Percentiles rank a stretch among this genome's conserved stretches.
Evolutionary conservation across 2,329 filamentous ascomycete species (phyloP).

Genomic region (Alternaria rosae): DNA sequence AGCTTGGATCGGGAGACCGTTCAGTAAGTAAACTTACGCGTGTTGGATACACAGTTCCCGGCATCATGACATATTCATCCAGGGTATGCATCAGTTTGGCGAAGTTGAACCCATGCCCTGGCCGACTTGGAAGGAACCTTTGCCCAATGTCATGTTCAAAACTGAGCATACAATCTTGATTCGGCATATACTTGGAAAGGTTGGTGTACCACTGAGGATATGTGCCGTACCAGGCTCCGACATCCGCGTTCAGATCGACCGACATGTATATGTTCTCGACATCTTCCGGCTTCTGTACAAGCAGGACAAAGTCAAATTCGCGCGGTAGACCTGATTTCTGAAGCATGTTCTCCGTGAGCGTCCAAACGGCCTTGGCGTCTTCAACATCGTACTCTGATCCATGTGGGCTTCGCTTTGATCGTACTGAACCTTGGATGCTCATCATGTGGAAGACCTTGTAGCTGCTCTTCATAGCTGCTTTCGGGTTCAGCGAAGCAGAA

Average conservation of each 20-base stretch:
- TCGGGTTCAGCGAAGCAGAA: slow-evolving; percentile 53
- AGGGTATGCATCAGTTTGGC: slow-evolving; percentile 50
- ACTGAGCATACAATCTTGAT: slow-evolving; percentile 47
- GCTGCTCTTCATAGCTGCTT: slow-evolving; percentile 50
- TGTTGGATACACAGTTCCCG: slow-evolving; percentile 52
- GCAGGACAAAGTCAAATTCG: slow-evolving; percentile 61
- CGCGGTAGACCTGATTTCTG: slow-evolving; percentile 59
- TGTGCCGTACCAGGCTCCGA: slow-evolving; percentile 51
- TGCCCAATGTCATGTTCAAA: slow-evolving; percentile 56
- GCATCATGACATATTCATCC: slow-evolving; percentile 57
- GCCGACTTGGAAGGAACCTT: slow-evolving; percentile 49
- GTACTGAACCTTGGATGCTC: slow-evolving; percentile 57
- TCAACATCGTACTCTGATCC: slow-evolving; percentile 52
- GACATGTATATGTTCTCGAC: slow-evolving; percentile 50
- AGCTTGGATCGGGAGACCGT: not conserved
- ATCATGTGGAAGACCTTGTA: slow-evolving; percentile 60
- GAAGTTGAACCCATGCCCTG: slow-evolving; percentile 55
- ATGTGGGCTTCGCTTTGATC: slow-evolving; percentile 49
- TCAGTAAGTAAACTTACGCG: slow-evolving; percentile 18
- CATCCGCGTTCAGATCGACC: slow-evolving; percentile 54
- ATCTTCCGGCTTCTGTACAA: slow-evolving; percentile 56
- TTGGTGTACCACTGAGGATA: slow-evolving; percentile 54
- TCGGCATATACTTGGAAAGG: slow-evolving; percentile 49
- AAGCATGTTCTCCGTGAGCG: slow-evolving; percentile 58
- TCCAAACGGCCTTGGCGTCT: slow-evolving; percentile 59